phyloP scores from a whole-genome alignment of 1,139 yeast species.

The Lodderomyces margitis region DNA sequence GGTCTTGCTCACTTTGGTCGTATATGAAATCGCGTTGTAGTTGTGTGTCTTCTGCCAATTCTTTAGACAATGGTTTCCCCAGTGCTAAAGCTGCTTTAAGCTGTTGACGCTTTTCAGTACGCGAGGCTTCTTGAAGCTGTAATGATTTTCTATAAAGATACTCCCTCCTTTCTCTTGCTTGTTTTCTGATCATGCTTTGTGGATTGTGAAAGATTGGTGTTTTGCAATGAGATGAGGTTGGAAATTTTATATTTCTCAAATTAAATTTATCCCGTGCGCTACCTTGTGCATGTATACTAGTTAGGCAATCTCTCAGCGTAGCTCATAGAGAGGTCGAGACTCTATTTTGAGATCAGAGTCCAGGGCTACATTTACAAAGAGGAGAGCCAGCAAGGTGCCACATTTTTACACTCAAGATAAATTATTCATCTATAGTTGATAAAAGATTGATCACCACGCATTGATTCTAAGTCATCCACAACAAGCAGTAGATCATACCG shows the following conservation, averaged over 20 bases:
- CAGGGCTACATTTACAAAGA: too few species aligned
- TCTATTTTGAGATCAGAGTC: too few species aligned
- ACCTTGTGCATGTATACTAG: not conserved
- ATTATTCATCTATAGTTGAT: too few species aligned
- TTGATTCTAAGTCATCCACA: too few species aligned
- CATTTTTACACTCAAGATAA: too few species aligned
- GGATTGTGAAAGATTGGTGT: not conserved
- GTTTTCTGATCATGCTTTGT: constrained; percentile 65
- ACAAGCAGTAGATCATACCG: too few species aligned
- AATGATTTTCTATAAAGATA: constrained; percentile 85
- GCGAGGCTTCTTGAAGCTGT: constrained; percentile 84
- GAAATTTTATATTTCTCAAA: not conserved
- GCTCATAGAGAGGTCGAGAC: too few species aligned
- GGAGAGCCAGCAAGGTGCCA: too few species aligned
- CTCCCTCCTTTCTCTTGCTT: constrained; percentile 94
- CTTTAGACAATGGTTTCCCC: constrained; percentile 88
- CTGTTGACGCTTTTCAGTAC: constrained; percentile 82
- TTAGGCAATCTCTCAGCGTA: too few species aligned
- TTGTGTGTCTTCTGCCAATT: constrained; percentile 80
- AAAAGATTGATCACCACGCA: too few species aligned
- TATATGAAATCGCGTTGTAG: constrained; percentile 79
- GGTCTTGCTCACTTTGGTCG: constrained; percentile 71
- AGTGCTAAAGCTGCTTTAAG: constrained; percentile 85
- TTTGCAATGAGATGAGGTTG: constrained; percentile 1
- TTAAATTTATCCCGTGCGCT: not conserved